Evolutionary conservation across 768 basidiomycete species (phyloP).

Genomic region (Termitomyces sp.): DNA sequence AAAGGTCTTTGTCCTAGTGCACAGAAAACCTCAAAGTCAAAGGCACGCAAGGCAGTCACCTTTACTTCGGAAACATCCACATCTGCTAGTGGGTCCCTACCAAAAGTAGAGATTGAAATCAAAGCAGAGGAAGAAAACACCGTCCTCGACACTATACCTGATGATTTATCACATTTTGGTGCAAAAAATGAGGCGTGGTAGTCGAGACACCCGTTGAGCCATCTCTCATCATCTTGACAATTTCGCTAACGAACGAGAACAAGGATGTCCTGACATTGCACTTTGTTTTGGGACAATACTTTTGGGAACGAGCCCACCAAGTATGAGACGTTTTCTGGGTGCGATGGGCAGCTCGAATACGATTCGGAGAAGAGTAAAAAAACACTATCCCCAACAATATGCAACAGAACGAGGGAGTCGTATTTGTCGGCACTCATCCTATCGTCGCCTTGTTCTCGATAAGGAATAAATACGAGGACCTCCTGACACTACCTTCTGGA

Average conservation of each 20-base stretch:
- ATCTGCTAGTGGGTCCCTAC: constrained; percentile 16
- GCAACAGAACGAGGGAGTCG: no score
- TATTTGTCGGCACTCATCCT: neutral
- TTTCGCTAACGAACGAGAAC: no score
- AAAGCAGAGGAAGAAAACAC: constrained; percentile 19
- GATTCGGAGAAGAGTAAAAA: no score
- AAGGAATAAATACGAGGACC: neutral
- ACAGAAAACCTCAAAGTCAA: constrained; percentile 14
- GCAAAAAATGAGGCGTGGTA: constrained; percentile 9
- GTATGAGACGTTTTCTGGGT: neutral
- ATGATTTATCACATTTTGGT: neutral
- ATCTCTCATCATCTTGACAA: neutral
- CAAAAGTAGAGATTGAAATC: constrained; percentile 27
- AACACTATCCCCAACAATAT: no score
- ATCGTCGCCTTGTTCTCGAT: neutral
- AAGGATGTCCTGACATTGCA: neutral
- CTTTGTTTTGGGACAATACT: no score
- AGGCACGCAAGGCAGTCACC: constrained; percentile 20
- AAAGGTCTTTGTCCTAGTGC: constrained; percentile 67
- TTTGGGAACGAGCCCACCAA: neutral
- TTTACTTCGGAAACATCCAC: neutral
- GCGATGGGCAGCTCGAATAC: neutral
- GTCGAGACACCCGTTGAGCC: neutral
- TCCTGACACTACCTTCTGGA: neutral
- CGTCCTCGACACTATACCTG: constrained; percentile 3